Evolutionary conservation across 192 early-diverging fungal genomes (phyloP).

Genomic region (Podila verticillata): DNA sequence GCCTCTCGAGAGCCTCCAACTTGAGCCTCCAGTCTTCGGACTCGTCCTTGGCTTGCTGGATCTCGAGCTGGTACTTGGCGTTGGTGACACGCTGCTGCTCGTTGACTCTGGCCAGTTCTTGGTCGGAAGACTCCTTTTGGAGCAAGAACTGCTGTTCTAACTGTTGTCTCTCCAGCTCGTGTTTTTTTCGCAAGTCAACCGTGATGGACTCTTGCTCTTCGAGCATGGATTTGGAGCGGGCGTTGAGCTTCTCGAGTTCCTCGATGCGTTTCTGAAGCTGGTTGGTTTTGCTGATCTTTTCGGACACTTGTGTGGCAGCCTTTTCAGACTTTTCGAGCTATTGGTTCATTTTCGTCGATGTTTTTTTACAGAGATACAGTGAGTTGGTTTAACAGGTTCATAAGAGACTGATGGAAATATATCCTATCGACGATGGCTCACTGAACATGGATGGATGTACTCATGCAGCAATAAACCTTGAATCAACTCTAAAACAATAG

Average conservation of each 20-base stretch:
- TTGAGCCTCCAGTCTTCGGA: constrained; percentile 25
- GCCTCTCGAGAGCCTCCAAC: constrained; percentile 18
- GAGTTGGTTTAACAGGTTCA: not conserved
- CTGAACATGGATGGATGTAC: too few species aligned
- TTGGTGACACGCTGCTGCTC: not conserved
- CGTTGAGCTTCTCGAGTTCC: constrained; percentile 22
- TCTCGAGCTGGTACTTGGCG: constrained; percentile 1
- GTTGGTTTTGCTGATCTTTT: constrained; percentile 23
- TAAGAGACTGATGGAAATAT: not conserved
- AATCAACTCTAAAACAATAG: constrained; percentile 32
- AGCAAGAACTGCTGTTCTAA: constrained; percentile 9
- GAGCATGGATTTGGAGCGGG: constrained; percentile 12
- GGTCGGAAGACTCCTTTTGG: constrained; percentile 9
- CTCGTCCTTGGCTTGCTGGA: constrained; percentile 6
- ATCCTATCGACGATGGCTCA: not conserved
- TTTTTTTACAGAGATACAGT: not conserved
- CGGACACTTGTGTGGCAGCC: constrained; percentile 15
- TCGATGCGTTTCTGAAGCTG: constrained; percentile 36
- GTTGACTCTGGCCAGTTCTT: not conserved
- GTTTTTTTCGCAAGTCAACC: not conserved
- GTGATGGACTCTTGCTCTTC: constrained; percentile 27
- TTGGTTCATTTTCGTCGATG: not conserved
- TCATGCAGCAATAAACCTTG: constrained; percentile 20
- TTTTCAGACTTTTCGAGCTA: constrained; percentile 51
- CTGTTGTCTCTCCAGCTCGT: constrained; percentile 14